These are phyloP conservation scores for Suhomyces canberraensis DNA, from an alignment of 805 yeast species.

Conservation along the genomic window DNA sequence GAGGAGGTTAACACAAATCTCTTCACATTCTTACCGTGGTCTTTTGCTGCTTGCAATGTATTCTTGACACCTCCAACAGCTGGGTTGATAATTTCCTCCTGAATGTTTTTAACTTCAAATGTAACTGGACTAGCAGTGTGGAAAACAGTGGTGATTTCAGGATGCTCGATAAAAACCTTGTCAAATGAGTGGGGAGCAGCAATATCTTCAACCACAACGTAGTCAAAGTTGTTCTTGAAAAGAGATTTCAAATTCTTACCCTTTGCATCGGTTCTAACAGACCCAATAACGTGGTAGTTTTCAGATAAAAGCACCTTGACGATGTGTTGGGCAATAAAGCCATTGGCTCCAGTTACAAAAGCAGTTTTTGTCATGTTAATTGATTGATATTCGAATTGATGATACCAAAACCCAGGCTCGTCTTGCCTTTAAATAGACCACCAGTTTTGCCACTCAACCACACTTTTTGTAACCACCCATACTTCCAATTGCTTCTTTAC, in stretches of 20 bases:
- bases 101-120: constrained; percentile 11
- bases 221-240: constrained; percentile 14
- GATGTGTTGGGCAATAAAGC: constrained; percentile 50
- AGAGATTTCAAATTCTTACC: constrained; percentile 24
- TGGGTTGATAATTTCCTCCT: constrained; percentile 23
- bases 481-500: no score
- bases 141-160: constrained; percentile 24
- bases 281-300: constrained; percentile 42
- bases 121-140: constrained; percentile 37
- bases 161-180: constrained; percentile 22
- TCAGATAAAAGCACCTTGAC: constrained; percentile 33
- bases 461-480: no score
- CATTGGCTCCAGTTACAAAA: constrained; percentile 51
- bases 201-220: constrained; percentile 23
- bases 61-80: constrained; percentile 30
- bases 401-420: no score
- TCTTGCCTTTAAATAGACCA: no score
- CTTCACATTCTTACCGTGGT: constrained; percentile 14
- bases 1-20: constrained; percentile 26
- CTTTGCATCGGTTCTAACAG: constrained; percentile 41
- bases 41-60: constrained; percentile 18
- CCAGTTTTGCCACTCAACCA: no score
- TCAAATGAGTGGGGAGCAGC: constrained; percentile 25
- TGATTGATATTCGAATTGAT: no score
- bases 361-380: constrained; percentile 17